Evolutionary conservation across 2,329 filamentous ascomycete species (phyloP), one percentile per base, ranked within the genome.

Genomic region (Aspergillus spinulosporus): DNA sequence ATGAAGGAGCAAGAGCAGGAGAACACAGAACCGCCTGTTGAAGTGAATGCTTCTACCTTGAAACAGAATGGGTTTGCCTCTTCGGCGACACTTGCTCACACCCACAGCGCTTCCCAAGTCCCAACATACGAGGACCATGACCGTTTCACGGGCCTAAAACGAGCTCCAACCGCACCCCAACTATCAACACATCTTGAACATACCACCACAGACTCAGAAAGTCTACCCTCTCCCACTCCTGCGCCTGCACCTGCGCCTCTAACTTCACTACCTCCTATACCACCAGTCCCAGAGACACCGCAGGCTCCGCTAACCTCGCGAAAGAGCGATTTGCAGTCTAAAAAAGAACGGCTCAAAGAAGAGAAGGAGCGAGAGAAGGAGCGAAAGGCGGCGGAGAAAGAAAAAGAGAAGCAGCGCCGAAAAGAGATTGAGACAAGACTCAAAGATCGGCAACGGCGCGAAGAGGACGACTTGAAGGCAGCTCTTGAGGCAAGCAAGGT

Each of bases 1-100:
- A 78, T 84, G 66, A 87, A 86, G 55, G 92, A 97, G 73, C 89
- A 95, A 70, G 92, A 95, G 66, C 87, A 85, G 46, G 92, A 96
- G 71, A 88, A 88, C 8, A 74, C 81, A 39, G 66, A 68, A 9
- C 56, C 69, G 2, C 49, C 64, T 43, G 75, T 67, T 57, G 72
- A 88, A 49, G 21, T 66, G 7, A 67, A 68, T 9, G 69, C 74
- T 11, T 12, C 67, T 1, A 55, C 54, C 4, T 36, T 60, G 7
- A 73, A 72, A 53, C 57, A 65, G 26, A 75, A 74, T 55, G 73
- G 72, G 2, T 61, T 61, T 34, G 59, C 66, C 15, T 58, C 61
- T 39, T 68, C 72, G 1, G 64, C 71, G n/a, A 66, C 68, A 9
- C 60, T 77, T 28, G 62, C 72, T 37, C 76, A 76, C 57, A 70